A percentile compares a stretch with the other conserved stretches of the same genome.
These are phyloP conservation scores for Raphanus sativus DNA, from an alignment of 345 rosid genomes.

Conservation along the genomic window DNA sequence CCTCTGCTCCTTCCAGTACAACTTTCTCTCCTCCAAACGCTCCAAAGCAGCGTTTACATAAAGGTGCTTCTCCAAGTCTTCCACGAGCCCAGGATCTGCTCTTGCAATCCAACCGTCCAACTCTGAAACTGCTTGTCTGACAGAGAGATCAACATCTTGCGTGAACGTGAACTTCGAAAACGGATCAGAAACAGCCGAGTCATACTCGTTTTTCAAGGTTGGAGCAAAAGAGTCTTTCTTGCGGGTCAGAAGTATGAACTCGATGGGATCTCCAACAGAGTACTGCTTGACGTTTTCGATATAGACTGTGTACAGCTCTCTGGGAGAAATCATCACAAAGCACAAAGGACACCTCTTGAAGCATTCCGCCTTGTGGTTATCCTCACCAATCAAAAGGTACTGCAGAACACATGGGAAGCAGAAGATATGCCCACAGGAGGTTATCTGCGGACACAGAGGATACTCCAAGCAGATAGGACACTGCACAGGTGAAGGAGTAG, in stretches of 20 bases:
- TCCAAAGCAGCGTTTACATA: conserved; percentile 90
- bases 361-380: conserved; percentile 61
- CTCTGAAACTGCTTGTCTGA: conserved; percentile 82
- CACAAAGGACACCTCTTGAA: conserved; percentile 88
- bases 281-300: conserved; percentile 74
- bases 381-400: conserved; percentile 74
- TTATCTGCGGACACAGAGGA: conserved; percentile 93
- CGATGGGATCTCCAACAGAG: conserved; percentile 60
- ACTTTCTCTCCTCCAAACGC: conserved; percentile 69
- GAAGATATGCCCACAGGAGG: conserved; percentile 95
- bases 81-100: conserved; percentile 88
- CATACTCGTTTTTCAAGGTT: conserved; percentile 45
- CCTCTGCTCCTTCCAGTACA: conserved; percentile 72
- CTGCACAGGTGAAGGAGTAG: conserved; percentile 79
- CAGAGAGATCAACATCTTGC: conserved; percentile 76
- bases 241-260: conserved; percentile 80
- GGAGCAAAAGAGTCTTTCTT: conserved; percentile 67
- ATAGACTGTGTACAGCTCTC: conserved; percentile 70
- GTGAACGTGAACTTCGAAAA: conserved; percentile 81
- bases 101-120: conserved; percentile 80
- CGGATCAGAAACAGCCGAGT: conserved; percentile 44
- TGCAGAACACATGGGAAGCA: conserved; percentile 90
- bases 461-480: conserved; percentile 92
- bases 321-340: conserved; percentile 81
- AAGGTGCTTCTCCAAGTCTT: conserved; percentile 86